Conservation (phyloP, 768 basidiomycete genomes). For the Cytidiella melzeri region DNA sequence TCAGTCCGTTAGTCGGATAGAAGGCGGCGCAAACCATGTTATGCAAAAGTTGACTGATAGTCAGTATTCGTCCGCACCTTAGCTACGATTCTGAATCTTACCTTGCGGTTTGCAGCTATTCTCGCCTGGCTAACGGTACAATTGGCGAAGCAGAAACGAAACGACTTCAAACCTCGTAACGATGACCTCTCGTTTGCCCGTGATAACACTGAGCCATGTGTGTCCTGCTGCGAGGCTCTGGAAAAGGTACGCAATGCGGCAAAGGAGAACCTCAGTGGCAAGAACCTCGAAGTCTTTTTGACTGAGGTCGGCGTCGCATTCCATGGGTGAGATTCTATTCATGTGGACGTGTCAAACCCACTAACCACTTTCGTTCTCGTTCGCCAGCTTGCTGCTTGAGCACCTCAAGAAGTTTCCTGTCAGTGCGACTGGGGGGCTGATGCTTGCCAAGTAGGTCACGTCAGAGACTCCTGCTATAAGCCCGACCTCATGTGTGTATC, state of each 20-base stretch:
- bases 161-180: slow-evolving; percentile 94
- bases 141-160: slow-evolving; percentile 89
- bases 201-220: slow-evolving; percentile 91
- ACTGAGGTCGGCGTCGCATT: slow-evolving; percentile 93
- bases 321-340: slow-evolving; percentile 60
- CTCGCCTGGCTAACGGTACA: slow-evolving; percentile 68
- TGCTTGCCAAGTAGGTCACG: slow-evolving; percentile 85
- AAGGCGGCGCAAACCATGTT: slow-evolving; percentile 74
- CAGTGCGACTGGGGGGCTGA: slow-evolving; percentile 91
- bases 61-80: slow-evolving; percentile 29
- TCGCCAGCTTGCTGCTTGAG: slow-evolving; percentile 77
- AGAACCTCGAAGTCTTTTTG: slow-evolving; percentile 88
- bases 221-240: slow-evolving; percentile 77
- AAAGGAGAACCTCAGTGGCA: slow-evolving; percentile 76
- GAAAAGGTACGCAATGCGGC: slow-evolving; percentile 77
- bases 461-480: neutral
- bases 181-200: slow-evolving; percentile 93
- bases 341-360: too few relatives aligned
- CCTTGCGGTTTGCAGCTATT: slow-evolving; percentile 42
- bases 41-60: slow-evolving; percentile 80
- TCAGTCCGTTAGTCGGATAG: slow-evolving; percentile 78
- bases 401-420: slow-evolving; percentile 96
- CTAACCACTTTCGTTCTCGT: too few relatives aligned
- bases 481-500: neutral
- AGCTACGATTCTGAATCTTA: neutral